A percentile compares a stretch with the other conserved stretches of the same genome.
These are phyloP conservation scores for Neurospora intermedia DNA, from an alignment of 495 filamentous ascomycete species.

Conservation along the genomic window DNA sequence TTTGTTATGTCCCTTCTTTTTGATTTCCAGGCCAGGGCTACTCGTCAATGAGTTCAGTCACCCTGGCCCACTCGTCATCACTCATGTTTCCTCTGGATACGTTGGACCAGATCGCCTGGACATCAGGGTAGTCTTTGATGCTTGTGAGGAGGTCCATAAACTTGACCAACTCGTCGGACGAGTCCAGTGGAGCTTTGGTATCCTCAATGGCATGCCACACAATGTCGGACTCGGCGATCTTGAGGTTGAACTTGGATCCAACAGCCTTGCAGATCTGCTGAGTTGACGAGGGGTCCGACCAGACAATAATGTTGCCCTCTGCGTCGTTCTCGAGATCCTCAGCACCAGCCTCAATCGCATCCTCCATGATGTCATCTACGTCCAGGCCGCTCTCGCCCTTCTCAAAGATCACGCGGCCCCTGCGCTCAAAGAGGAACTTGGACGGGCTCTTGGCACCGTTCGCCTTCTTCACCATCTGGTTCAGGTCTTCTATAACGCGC, in stretches of 20 bases:
- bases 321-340: constrained; percentile 67
- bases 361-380: constrained; percentile 70
- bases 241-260: constrained; percentile 45
- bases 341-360: constrained; percentile 75
- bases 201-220: constrained; percentile 80
- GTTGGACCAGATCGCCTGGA: constrained; percentile 62
- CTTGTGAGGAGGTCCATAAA: constrained; percentile 44
- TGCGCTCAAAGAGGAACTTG: constrained; percentile 73
- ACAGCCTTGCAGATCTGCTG: constrained; percentile 54
- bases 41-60: constrained; percentile 38
- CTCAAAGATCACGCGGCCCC: constrained; percentile 60
- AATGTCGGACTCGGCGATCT: constrained; percentile 62
- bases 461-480: constrained; percentile 52
- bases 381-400: constrained; percentile 41
- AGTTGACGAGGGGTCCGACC: constrained; percentile 61
- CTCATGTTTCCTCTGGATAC: constrained; percentile 31
- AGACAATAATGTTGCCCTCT: constrained; percentile 59
- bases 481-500: constrained; percentile 60
- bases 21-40: background rate
- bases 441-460: constrained; percentile 62
- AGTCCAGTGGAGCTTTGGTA: constrained; percentile 49
- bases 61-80: constrained; percentile 36
- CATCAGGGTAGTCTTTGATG: constrained; percentile 49
- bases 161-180: constrained; percentile 35
- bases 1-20: background rate